Conservation (phyloP, 768 basidiomycete species). For the Dentipellis sp. region DNA sequence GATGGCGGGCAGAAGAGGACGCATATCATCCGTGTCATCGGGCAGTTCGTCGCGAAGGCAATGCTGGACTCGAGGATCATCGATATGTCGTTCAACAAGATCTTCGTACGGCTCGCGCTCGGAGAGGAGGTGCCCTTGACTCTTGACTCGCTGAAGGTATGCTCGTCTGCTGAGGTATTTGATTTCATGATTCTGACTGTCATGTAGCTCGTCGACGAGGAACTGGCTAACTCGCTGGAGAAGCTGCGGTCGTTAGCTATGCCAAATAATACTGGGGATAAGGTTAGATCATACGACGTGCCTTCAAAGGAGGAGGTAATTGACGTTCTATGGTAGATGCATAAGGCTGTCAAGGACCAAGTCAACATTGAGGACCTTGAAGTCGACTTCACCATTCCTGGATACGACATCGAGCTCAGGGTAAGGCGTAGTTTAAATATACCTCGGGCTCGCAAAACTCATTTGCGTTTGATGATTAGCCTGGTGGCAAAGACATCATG, state of each 20-base stretch:
- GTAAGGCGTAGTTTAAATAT: slow-evolving; percentile 34
- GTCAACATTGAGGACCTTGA: slow-evolving; percentile 79
- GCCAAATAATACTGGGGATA: slow-evolving; percentile 29
- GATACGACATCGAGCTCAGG: slow-evolving; percentile 87
- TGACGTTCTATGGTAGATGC: slow-evolving; percentile 5
- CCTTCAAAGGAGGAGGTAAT: not conserved
- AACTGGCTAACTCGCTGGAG: slow-evolving; percentile 76
- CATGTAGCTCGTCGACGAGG: slow-evolving; percentile 68
- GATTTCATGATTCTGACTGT: not conserved
- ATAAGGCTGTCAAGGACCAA: slow-evolving; percentile 40
- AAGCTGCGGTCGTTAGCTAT: slow-evolving; percentile 66
- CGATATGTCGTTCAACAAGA: slow-evolving; percentile 87
- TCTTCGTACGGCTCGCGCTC: slow-evolving; percentile 88
- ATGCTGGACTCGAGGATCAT: slow-evolving; percentile 97
- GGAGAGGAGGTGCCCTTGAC: slow-evolving; percentile 81
- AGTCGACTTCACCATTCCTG: slow-evolving; percentile 94
- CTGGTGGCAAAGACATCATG: slow-evolving; percentile 65
- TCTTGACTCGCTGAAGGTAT: slow-evolving; percentile 73
- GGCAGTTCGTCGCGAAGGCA: slow-evolving; percentile 95
- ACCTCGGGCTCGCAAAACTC: not conserved
- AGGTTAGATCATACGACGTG: slow-evolving; percentile 15
- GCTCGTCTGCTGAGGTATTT: slow-evolving; percentile 11
- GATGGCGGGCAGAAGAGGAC: slow-evolving; percentile 77
- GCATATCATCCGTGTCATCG: slow-evolving; percentile 82
- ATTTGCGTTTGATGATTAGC: slow-evolving; percentile 29